Evolutionary conservation across 1,284 basidiomycete genomes (phyloP), one percentile per base, ranked within the genome.

Genomic region (Fomitopsis palustris): DNA sequence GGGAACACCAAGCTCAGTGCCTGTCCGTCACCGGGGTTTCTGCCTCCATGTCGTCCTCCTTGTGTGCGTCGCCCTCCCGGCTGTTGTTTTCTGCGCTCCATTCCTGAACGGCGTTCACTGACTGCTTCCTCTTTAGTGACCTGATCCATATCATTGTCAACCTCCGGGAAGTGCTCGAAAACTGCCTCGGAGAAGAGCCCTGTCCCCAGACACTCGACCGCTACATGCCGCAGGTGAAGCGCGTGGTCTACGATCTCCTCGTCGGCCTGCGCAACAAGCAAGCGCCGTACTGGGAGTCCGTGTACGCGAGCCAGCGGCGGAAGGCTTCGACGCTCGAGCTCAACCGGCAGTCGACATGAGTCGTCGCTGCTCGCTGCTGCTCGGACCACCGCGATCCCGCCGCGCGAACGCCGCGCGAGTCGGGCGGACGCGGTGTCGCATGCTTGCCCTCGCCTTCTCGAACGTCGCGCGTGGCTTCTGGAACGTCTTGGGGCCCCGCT

Each of bases 181-280:
- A 83, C 52, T 90, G 92, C 69, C 83, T 97, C 23, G 85, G 90
- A n/a, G 93, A 96, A 69, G 85, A 90, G 10, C 88, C 94, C 0
- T 90, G 90, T 0, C 85, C 85, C 25, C 78, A 82, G 42, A 83
- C 85, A 9, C 79, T 98, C 60, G 87, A 90, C 37, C 73, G 77
- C 6, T 93, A 92, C 74, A 81, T 93, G 69, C 95, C 96, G 4
- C 78, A 85, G 41, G 87, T 98, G 41, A 87, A 92, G 14, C 81
- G 82, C 39, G 87, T 95, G 64, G 83, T 98, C 63, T 88, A 87
- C 70, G 85, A 85, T 54, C 82, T 98, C 2, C 81, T 98, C 9
- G 86, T 87, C 57, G 95, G 94, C 1, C 80, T 98, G 41, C 90
- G 92, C 68, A 78, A 81, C 64, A 94, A 93, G 69, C 94, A 97